Evolutionary conservation across 2,329 filamentous ascomycete species (phyloP).

Genomic region (Penicillium sp.): DNA sequence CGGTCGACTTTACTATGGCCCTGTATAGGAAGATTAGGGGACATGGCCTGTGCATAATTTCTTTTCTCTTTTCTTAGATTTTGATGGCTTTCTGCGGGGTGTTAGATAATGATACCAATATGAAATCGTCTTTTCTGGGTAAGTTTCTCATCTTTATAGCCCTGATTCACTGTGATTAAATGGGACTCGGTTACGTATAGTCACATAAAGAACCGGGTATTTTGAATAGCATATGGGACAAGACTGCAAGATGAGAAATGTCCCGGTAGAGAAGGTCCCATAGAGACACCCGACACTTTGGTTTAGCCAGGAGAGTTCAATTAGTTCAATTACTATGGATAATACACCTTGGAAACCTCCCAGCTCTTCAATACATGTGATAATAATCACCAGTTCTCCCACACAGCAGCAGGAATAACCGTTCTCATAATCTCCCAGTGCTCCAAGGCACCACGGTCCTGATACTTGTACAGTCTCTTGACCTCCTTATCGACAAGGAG

Average conservation of each 20-base stretch:
- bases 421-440: constrained; percentile 92
- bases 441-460: constrained; percentile 68
- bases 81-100: constrained; percentile 21
- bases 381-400: constrained; percentile 74
- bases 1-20: constrained; percentile 2
- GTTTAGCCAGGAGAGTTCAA: not conserved
- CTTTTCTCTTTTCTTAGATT: constrained; percentile 13
- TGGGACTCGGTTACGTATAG: too few relatives aligned
- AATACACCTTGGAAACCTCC: not conserved
- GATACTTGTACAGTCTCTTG: constrained; percentile 62
- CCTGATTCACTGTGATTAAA: too few relatives aligned
- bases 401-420: constrained; percentile 70
- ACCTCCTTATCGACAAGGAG: constrained; percentile 52
- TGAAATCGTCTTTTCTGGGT: constrained; percentile 19
- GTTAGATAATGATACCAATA: constrained; percentile 30
- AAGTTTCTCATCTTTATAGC: too few relatives aligned
- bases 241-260: not conserved
- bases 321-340: not conserved
- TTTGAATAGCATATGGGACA: not conserved
- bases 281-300: not conserved
- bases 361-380: not conserved
- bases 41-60: constrained; percentile 13
- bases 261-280: not conserved
- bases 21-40: constrained; percentile 9
- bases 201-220: too few relatives aligned